A percentile compares a stretch with the other conserved stretches of the same genome.
These are phyloP conservation scores for Aspergillus carbonarius DNA, from an alignment of 2,329 filamentous ascomycete genomes.

Conservation along the genomic window DNA sequence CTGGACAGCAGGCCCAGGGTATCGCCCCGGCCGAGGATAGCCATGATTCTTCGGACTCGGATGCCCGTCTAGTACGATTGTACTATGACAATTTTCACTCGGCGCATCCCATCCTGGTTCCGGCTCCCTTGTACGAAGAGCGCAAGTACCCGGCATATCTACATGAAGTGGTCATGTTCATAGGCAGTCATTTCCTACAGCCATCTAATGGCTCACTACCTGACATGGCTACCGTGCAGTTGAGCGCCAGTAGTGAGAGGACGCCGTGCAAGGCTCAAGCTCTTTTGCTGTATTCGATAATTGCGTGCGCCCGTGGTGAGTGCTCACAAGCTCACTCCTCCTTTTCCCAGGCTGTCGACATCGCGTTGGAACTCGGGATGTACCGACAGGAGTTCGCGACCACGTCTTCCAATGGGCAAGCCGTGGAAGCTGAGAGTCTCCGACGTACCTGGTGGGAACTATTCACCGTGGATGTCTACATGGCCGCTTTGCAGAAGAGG, in stretches of 20 bases:
- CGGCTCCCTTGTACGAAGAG: slow-evolving; percentile 40
- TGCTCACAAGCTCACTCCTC: slow-evolving; percentile 31
- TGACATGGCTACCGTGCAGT: slow-evolving; percentile 11
- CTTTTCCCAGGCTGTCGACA: slow-evolving; percentile 63
- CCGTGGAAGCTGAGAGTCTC: slow-evolving; percentile 74
- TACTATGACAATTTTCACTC: slow-evolving; percentile 56
- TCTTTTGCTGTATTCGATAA: slow-evolving; percentile 37
- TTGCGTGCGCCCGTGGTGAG: slow-evolving; percentile 36
- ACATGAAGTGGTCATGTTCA: slow-evolving; percentile 51
- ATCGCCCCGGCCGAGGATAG: slow-evolving; percentile 13
- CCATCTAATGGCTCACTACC: slow-evolving; percentile 21
- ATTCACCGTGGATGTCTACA: slow-evolving; percentile 74
- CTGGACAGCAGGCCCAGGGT: slow-evolving; percentile 16
- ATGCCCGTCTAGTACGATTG: slow-evolving; percentile 43
- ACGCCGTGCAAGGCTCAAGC: slow-evolving; percentile 40
- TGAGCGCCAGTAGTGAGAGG: slow-evolving; percentile 13
- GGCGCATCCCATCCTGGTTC: slow-evolving; percentile 56
- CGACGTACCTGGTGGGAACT: slow-evolving; percentile 85
- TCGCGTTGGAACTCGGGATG: slow-evolving; percentile 73
- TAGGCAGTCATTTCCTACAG: slow-evolving; percentile 53
- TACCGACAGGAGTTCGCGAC: slow-evolving; percentile 62
- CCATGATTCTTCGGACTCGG: slow-evolving; percentile 20
- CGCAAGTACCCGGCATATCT: slow-evolving; percentile 47
- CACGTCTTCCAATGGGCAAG: slow-evolving; percentile 46
- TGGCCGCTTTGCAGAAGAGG: slow-evolving; percentile 62